Evolutionary conservation across 2,329 filamentous ascomycete genomes (phyloP), one percentile per base, ranked within the genome.

Genomic region (Phaeoacremonium minimum): DNA sequence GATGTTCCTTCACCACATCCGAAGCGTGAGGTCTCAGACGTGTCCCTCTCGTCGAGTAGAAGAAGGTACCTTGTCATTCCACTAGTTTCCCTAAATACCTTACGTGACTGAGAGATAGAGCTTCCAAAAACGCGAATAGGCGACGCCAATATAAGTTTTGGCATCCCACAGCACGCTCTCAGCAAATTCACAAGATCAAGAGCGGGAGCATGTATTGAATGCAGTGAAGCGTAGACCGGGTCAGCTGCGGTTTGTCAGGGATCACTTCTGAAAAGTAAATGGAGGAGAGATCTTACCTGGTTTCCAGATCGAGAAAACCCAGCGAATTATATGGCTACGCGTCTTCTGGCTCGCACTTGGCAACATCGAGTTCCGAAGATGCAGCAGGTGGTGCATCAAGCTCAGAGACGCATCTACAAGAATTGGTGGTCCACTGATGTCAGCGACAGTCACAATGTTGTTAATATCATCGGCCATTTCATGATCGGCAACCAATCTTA

Each of bases 271-370:
- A 3, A 7, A 5, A 7, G 29, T 6, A 22, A 15, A 29, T 5
- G 6, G 12, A 19, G 4, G 19, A 34, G 31, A 6, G 22, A 14
- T 14, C 58, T 56, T 67, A 91, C 87, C 81, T 46, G 89, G 85
- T 46, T 80, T 81, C 89, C 91, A 98, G 50, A 76, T 83, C 20
- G 80, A 75, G 48, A 89, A 81, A 2, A 93, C 58, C 93, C 93
- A 98, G 48, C 80, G 74, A 38, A 93, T 76, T 22, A 93, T 73
- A 49, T 85, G 78, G 45, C 80, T 84, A 26, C 79, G 81, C 4
- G 81, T 84, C 28, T 71, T 69, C 46, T 81, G 76, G 46, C 77
- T 85, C 22, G 77, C 76, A 40, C 77, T 82, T 2, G 87, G 84
- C 30, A 84, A 78, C 49, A 83, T 75, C 18, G 75, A 71, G 46